Evolutionary conservation across 495 filamentous ascomycete genomes (phyloP), one percentile per base, ranked within the genome.

Genomic region (Penicillium fimorum): DNA sequence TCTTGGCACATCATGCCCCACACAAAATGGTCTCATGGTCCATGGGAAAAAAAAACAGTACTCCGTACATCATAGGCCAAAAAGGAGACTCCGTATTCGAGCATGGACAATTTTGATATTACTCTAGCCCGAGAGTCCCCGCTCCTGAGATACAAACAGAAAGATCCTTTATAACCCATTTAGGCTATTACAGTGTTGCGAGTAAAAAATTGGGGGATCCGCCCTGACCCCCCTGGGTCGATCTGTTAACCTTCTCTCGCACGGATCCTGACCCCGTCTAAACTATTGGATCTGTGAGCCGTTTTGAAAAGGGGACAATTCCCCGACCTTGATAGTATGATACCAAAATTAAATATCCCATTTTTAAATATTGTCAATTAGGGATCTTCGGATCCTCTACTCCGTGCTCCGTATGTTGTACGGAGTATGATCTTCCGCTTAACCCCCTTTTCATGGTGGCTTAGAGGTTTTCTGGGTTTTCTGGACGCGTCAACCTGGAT

Each of bases 281-380:
- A 58, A 68, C 65, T 66, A 68, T 66, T 62, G 62, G 64, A 70
- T 67, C 60, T 69, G 60, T 59, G 58, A 58, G 63, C 65, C 3
- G 6, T 7, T 7, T 27, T 27, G 25, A 27, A 27, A 27, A 27
- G 13, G 35, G 2, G 5, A 17, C n/a, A 56, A 53, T 56, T 54
- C 58, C 58, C 61, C 50, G 54, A 12, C 29, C 43, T 38, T 54
- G 22, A 49, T 25, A 32, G 17, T 42, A 25, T 32, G 50, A 43
- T 29, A 43, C 38, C 27, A 42, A 17, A 12, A 41, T 33, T 6
- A 22, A 17, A 41, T 51, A 27, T 38, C 38, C 24, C 50, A 15
- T 17, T 27, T 13, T 33, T 29, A 48, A 35, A 48, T 18, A 50
- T 29, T 29, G 38, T 35, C 15, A 40, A 46, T 44, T 42, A 50